Evolutionary conservation across 306 rosid species (phyloP).

Genomic region (Vigna radiata): DNA sequence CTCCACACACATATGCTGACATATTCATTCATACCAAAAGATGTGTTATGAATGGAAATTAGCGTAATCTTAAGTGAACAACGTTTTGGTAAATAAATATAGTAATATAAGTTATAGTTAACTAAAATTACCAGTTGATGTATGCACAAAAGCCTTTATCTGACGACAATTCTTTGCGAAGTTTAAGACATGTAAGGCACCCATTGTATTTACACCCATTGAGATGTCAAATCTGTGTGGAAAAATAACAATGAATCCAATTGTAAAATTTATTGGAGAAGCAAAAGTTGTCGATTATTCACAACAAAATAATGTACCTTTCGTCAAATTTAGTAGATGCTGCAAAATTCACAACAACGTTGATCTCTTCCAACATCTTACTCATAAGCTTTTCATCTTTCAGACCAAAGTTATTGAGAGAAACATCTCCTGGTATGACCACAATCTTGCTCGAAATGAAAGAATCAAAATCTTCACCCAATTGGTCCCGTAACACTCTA

Average conservation of each 20-base stretch:
- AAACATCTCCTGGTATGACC: constrained; percentile 47
- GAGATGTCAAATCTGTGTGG: constrained; percentile 53
- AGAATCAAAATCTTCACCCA: constrained; percentile 50
- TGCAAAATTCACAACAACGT: constrained; percentile 47
- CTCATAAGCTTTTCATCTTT: constrained; percentile 34
- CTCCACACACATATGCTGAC: constrained; percentile 59
- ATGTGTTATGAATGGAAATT: background rate
- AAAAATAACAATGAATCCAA: background rate
- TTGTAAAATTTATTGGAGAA: background rate
- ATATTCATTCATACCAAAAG: background rate
- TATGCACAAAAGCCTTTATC: constrained; percentile 44
- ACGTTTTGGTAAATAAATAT: background rate
- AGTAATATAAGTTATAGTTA: background rate
- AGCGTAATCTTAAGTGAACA: background rate
- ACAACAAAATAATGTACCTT: constrained; percentile 19
- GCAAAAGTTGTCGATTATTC: too few species aligned
- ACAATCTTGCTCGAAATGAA: constrained; percentile 46
- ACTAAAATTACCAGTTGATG: constrained; percentile 53
- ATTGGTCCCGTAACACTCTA: constrained; percentile 47
- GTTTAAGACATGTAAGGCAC: constrained; percentile 47
- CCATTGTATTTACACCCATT: constrained; percentile 47
- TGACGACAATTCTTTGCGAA: constrained; percentile 50
- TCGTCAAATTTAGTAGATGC: constrained; percentile 58
- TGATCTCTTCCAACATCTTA: constrained; percentile 36
- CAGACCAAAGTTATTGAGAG: constrained; percentile 40